Percentiles rank a stretch among this genome's conserved stretches.
Evolutionary conservation across 305 asterid species (phyloP).

Genomic region (Andrographis paniculata): DNA sequence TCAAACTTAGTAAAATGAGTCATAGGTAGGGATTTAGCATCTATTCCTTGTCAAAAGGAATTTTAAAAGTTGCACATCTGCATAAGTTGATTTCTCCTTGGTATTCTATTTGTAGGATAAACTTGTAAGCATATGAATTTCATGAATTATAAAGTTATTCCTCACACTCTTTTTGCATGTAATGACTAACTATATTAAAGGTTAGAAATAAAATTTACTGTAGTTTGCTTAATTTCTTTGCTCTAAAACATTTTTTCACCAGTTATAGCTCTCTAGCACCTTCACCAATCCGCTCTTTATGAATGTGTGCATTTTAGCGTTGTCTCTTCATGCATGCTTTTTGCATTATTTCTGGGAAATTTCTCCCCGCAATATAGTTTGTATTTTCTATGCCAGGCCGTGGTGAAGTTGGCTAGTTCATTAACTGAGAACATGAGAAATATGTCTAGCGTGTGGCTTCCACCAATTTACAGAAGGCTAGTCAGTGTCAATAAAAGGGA

Average conservation of each 20-base stretch:
- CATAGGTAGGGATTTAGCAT: too few relatives aligned
- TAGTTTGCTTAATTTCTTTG: too few relatives aligned
- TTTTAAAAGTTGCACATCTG: too few relatives aligned
- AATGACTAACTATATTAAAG: too few relatives aligned
- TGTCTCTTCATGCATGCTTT: conserved; percentile 11
- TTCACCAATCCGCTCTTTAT: conserved; percentile 8
- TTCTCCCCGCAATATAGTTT: conserved; percentile 15
- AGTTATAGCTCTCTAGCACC: background rate
- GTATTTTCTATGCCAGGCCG: conserved; percentile 42
- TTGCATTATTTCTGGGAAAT: conserved; percentile 10
- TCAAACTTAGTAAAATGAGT: too few relatives aligned
- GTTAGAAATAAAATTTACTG: too few relatives aligned
- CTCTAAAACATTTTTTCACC: background rate
- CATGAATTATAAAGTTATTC: too few relatives aligned
- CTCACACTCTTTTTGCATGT: too few relatives aligned
- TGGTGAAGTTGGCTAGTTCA: conserved; percentile 49
- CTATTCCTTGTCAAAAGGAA: too few relatives aligned
- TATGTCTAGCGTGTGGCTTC: conserved; percentile 53
- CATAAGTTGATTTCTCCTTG: too few relatives aligned
- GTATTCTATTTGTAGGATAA: too few relatives aligned
- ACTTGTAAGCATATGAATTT: too few relatives aligned
- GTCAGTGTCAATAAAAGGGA: conserved; percentile 66
- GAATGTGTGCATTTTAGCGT: background rate
- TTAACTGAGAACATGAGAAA: conserved; percentile 46
- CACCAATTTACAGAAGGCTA: conserved; percentile 75